These are phyloP conservation scores for Talaromyces sp. DNA, from an alignment of 2,329 filamentous ascomycete genomes.

Conservation along the genomic window DNA sequence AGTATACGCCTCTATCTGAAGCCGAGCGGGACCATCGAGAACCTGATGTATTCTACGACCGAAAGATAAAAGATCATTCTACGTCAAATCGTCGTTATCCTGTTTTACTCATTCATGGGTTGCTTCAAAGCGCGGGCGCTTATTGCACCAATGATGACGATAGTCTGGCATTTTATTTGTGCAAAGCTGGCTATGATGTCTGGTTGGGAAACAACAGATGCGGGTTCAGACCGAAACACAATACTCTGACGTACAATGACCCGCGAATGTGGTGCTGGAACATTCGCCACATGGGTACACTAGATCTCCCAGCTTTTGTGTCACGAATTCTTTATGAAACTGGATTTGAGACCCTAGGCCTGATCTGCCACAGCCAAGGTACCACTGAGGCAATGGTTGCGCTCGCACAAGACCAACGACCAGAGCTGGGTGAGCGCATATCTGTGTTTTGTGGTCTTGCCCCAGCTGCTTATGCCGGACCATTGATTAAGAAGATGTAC, in stretches of 20 bases:
- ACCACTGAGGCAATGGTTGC: conserved; percentile 86
- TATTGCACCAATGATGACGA: conserved; percentile 89
- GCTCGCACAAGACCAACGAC: conserved; percentile 82
- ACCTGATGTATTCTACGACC: conserved; percentile 58
- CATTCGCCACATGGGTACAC: conserved; percentile 85
- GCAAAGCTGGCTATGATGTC: conserved; percentile 88
- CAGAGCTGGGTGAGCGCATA: conserved; percentile 74
- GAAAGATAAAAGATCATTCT: conserved; percentile 23
- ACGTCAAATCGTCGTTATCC: conserved; percentile 55
- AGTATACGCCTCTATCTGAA: conserved; percentile 57
- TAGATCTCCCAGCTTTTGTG: conserved; percentile 78
- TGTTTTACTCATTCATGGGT: conserved; percentile 79
- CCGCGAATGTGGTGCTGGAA: conserved; percentile 98
- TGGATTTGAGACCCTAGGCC: conserved; percentile 73
- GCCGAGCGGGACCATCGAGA: conserved; percentile 44
- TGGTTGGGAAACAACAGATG: conserved; percentile 95
- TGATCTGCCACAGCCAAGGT: conserved; percentile 86
- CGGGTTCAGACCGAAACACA: conserved; percentile 75
- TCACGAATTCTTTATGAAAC: conserved; percentile 78
- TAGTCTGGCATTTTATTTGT: conserved; percentile 85
- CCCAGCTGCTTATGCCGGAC: conserved; percentile 84
- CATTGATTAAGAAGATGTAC: conserved; percentile 78
- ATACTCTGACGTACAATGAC: conserved; percentile 64
- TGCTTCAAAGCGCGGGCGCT: conserved; percentile 81
- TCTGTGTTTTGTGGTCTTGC: conserved; percentile 89